Conservation (phyloP, 2,329 filamentous ascomycete species). For the Fusarium sp. region DNA sequence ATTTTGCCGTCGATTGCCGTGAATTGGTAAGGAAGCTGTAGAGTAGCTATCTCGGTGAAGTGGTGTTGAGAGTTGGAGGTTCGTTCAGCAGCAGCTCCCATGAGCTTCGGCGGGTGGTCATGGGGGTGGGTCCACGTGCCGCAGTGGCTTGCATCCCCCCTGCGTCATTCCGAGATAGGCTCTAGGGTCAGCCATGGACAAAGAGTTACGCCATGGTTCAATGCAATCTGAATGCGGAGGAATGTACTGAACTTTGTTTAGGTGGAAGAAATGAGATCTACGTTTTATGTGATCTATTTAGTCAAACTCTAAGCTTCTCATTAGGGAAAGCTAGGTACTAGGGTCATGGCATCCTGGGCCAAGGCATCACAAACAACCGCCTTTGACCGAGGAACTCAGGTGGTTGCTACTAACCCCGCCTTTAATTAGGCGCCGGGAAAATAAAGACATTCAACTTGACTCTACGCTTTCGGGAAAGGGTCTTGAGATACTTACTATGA, state of each 20-base stretch:
- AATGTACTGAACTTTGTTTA: not conserved
- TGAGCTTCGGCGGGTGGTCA: conserved; percentile 10
- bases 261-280: not conserved
- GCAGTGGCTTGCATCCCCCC: conserved; percentile 28
- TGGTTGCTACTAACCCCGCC: not conserved
- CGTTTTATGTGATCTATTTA: not conserved
- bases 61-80: conserved; percentile 15
- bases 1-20: conserved; percentile 33
- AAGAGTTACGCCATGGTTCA: not conserved
- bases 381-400: not conserved
- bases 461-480: not conserved
- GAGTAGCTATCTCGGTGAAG: not conserved
- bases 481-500: not conserved
- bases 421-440: not conserved
- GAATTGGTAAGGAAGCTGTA: not conserved
- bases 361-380: not conserved
- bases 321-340: not conserved
- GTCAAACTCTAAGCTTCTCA: not conserved
- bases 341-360: not conserved
- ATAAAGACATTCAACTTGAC: not conserved
- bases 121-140: conserved; percentile 34
- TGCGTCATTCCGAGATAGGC: not conserved
- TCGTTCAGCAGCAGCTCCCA: not conserved
- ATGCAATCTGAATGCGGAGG: not conserved
- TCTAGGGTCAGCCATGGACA: not conserved